Conservation (phyloP, 2,329 filamentous ascomycete species). For the Aspergillus sp. region DNA sequence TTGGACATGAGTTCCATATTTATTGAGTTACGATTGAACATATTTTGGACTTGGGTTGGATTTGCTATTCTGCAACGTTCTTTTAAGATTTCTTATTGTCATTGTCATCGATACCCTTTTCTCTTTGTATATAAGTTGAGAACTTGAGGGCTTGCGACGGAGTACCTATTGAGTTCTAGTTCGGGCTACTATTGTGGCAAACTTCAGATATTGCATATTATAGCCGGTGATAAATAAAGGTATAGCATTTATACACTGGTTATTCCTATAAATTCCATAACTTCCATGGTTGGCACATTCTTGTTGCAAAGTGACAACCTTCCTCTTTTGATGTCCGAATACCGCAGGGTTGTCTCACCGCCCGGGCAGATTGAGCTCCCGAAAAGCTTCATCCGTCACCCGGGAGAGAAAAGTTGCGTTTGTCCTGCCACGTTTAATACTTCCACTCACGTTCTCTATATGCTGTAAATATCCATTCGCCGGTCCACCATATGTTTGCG, state of each 20-base stretch:
- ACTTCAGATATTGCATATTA: neutral
- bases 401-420: neutral
- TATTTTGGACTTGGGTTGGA: neutral
- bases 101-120: neutral
- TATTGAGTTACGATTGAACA: slow-evolving; percentile 21
- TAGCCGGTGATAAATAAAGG: no score
- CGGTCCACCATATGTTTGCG: slow-evolving; percentile 41
- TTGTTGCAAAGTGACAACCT: no score
- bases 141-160: neutral
- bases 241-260: no score
- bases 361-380: neutral
- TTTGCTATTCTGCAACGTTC: neutral
- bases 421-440: neutral
- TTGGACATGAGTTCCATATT: slow-evolving; percentile 40
- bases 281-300: no score
- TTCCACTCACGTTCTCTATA: neutral
- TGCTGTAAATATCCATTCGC: slow-evolving; percentile 7
- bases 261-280: no score
- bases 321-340: no score
- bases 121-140: neutral
- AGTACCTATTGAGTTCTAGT: neutral
- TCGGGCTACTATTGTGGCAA: neutral
- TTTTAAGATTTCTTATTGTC: neutral
- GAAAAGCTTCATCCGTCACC: slow-evolving; percentile 3
- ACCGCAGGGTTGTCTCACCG: neutral